Evolutionary conservation across 2,329 filamentous ascomycete species (phyloP).

Genomic region (Ophidiomyces ophidiicola): DNA sequence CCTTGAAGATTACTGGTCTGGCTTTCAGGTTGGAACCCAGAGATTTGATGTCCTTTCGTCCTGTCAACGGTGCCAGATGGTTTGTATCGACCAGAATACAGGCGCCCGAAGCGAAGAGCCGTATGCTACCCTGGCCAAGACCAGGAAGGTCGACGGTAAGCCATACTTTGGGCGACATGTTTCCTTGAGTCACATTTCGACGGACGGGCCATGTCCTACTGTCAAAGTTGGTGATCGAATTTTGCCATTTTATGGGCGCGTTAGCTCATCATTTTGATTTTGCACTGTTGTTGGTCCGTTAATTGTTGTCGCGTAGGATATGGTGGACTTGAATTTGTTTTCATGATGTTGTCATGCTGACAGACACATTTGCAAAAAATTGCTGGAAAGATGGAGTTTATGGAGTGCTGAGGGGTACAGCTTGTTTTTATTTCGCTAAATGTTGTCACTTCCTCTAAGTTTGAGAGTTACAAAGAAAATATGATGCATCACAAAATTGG

Average conservation of each 20-base stretch:
- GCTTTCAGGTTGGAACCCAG: slow-evolving; percentile 49
- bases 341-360: no score
- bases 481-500: slow-evolving; percentile 1
- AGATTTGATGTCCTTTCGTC: slow-evolving; percentile 56
- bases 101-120: slow-evolving; percentile 70
- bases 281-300: not conserved
- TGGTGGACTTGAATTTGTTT: no score
- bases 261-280: not conserved
- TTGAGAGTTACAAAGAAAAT: slow-evolving; percentile 1
- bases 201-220: slow-evolving; percentile 17
- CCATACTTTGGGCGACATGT: slow-evolving; percentile 81
- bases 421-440: no score
- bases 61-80: slow-evolving; percentile 88
- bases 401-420: no score
- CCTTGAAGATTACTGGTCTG: slow-evolving; percentile 66
- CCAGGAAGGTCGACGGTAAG: slow-evolving; percentile 67
- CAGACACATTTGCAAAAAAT: no score
- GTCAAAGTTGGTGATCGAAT: slow-evolving; percentile 33
- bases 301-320: no score
- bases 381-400: no score
- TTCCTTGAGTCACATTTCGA: slow-evolving; percentile 27
- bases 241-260: slow-evolving; percentile 22
- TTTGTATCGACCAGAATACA: slow-evolving; percentile 80
- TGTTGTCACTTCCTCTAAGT: no score
- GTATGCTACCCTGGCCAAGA: slow-evolving; percentile 78